phyloP scores from a whole-genome alignment of 2,329 filamentous ascomycete species.

The Colletotrichum noveboracense region DNA sequence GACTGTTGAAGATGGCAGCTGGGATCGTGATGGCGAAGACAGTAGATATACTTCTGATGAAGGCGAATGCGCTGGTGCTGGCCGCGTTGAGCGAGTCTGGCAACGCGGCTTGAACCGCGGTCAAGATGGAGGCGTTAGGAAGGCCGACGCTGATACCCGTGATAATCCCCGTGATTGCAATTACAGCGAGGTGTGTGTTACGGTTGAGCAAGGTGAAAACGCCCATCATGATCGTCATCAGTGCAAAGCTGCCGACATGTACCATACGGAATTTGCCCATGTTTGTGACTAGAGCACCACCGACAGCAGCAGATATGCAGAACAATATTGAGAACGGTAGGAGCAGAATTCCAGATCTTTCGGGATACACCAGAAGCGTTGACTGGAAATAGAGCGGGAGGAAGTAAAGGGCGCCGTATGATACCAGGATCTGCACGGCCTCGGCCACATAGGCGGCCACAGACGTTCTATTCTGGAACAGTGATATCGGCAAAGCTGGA shows the following conservation, averaged over 20 bases:
- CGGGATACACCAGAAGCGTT: conserved; percentile 48
- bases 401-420: conserved; percentile 45
- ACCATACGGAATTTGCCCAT: conserved; percentile 37
- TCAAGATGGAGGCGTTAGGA: conserved; percentile 49
- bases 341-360: conserved; percentile 34
- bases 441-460: conserved; percentile 67
- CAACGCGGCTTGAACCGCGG: conserved; percentile 55
- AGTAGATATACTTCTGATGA: conserved; percentile 58
- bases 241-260: conserved; percentile 38
- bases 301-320: conserved; percentile 28
- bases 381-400: conserved; percentile 52
- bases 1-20: conserved; percentile 68
- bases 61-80: conserved; percentile 46
- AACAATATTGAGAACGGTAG: conserved; percentile 39
- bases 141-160: conserved; percentile 46
- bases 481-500: conserved; percentile 44
- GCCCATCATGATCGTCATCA: conserved; percentile 39
- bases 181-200: conserved; percentile 23
- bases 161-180: conserved; percentile 46
- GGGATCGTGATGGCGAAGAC: conserved; percentile 70
- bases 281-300: conserved; percentile 32
- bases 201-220: conserved; percentile 40
- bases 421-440: conserved; percentile 75
- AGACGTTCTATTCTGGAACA: conserved; percentile 60
- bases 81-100: conserved; percentile 40